A percentile compares a stretch with the other conserved stretches of the same genome.
Evolutionary conservation across 169 alveolate species (phyloP).

Genomic region (Eimeria sp.): DNA sequence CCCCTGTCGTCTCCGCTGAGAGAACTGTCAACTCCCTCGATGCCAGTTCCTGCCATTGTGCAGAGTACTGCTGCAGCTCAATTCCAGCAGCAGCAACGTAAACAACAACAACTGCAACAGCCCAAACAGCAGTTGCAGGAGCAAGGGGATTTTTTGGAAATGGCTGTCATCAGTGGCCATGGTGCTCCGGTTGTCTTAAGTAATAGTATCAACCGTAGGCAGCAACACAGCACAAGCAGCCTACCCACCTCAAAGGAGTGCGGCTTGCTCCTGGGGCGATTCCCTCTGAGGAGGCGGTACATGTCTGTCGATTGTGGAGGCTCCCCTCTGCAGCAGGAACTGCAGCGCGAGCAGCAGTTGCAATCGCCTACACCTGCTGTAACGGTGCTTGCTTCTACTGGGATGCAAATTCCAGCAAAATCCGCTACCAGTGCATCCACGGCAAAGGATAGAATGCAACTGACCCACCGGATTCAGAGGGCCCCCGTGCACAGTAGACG

Average conservation of each 20-base stretch:
- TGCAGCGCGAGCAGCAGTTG: slow-evolving; percentile 50
- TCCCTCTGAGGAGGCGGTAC: slow-evolving; percentile 61
- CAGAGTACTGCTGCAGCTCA: neutral
- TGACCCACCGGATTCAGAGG: slow-evolving; percentile 21
- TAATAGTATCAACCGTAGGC: neutral
- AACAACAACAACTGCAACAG: neutral
- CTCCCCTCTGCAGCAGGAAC: slow-evolving; percentile 12
- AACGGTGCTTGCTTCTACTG: slow-evolving; percentile 11
- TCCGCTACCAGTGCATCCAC: neutral
- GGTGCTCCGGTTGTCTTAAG: neutral
- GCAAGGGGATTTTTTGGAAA: neutral
- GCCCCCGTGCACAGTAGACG: slow-evolving; percentile 40
- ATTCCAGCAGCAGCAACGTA: neutral
- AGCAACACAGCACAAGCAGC: slow-evolving; percentile 57
- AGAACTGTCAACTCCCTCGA: slow-evolving; percentile 20
- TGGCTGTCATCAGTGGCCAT: neutral
- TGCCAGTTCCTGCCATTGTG: slow-evolving; percentile 28
- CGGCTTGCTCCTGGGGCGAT: slow-evolving; percentile 51
- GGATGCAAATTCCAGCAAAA: slow-evolving; percentile 10
- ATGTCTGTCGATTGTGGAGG: slow-evolving; percentile 58
- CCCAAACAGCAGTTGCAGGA: neutral
- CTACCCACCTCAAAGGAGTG: slow-evolving; percentile 47
- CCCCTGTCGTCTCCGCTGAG: slow-evolving; percentile 67
- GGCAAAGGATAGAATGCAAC: neutral
- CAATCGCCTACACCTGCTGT: neutral